Evolutionary conservation across 305 asterid genomes (phyloP).

Genomic region (Vinca major): DNA sequence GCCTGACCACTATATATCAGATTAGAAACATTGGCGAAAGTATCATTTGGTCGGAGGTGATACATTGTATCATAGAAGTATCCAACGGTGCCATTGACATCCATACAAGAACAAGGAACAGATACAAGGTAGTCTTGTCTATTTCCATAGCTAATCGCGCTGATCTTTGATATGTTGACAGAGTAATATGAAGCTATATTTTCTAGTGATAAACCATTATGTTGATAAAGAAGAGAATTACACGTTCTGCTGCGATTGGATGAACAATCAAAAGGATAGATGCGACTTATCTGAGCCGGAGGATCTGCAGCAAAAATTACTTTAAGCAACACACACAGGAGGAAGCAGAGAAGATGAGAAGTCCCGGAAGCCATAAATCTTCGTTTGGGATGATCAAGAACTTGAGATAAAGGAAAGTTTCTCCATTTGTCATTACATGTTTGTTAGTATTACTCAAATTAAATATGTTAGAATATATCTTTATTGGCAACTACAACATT

Average conservation of each 20-base stretch:
- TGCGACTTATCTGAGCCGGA: conserved; percentile 15
- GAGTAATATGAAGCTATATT: conserved; percentile 40
- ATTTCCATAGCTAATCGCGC: conserved; percentile 15
- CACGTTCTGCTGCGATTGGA: conserved; percentile 28
- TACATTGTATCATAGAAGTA: conserved; percentile 57
- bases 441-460: conserved; percentile 16
- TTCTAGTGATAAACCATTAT: conserved; percentile 29
- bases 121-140: conserved; percentile 41
- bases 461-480: background rate
- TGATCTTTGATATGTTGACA: conserved; percentile 35
- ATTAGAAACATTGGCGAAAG: conserved; percentile 37
- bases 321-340: conserved; percentile 9
- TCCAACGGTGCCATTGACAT: conserved; percentile 35
- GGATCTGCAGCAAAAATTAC: conserved; percentile 11
- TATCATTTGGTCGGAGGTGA: conserved; percentile 23
- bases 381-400: conserved; percentile 14
- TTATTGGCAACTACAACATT: background rate
- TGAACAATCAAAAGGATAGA: conserved; percentile 38
- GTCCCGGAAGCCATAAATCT: conserved; percentile 38
- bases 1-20: conserved; percentile 44
- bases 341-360: conserved; percentile 19
- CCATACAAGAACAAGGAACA: conserved; percentile 54
- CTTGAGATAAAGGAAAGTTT: conserved; percentile 1
- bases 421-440: conserved; percentile 32
- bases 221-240: conserved; percentile 55